phyloP scores from a whole-genome alignment of 257 asterid genomes.

The Cordia subcordata region DNA sequence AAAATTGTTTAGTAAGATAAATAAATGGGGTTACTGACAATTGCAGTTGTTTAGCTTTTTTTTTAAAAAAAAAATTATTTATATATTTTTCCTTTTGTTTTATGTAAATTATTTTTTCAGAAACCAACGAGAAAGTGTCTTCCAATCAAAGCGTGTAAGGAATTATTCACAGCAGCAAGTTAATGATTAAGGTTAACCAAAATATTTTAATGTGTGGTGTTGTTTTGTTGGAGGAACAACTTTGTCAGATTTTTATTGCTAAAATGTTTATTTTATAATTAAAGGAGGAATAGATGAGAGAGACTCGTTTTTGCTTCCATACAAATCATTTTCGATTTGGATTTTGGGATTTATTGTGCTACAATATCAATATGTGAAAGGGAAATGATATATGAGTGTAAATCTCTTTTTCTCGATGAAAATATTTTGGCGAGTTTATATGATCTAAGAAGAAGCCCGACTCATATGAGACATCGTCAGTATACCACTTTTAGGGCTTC shows the following conservation, averaged over 20 bases:
- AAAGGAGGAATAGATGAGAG: too few species aligned
- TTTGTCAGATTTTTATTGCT: slow-evolving; percentile 32
- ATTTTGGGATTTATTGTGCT: too few species aligned
- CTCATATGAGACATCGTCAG: too few species aligned
- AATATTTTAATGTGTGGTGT: slow-evolving; percentile 6
- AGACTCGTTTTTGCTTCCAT: background rate
- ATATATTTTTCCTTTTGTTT: slow-evolving; percentile 23
- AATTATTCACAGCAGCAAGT: slow-evolving; percentile 22
- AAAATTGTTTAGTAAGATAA: slow-evolving; percentile 13
- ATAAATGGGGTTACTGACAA: slow-evolving; percentile 36
- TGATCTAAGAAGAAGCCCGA: too few species aligned
- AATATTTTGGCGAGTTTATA: too few species aligned
- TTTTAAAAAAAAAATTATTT: too few species aligned
- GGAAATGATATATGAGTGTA: too few species aligned
- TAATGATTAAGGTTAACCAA: slow-evolving; percentile 31
- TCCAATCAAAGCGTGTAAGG: slow-evolving; percentile 33
- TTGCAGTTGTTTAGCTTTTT: slow-evolving; percentile 12
- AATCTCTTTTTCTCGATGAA: too few species aligned
- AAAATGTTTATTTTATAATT: slow-evolving; percentile 18
- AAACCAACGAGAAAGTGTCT: slow-evolving; percentile 20
- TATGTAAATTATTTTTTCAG: slow-evolving; percentile 17
- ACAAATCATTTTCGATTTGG: too few species aligned
- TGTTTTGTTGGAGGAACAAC: slow-evolving; percentile 28
- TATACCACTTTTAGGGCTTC: too few species aligned
- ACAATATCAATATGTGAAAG: too few species aligned